phyloP scores from a whole-genome alignment of 352 stramenopile species.

The Saprolegnia diclina region DNA sequence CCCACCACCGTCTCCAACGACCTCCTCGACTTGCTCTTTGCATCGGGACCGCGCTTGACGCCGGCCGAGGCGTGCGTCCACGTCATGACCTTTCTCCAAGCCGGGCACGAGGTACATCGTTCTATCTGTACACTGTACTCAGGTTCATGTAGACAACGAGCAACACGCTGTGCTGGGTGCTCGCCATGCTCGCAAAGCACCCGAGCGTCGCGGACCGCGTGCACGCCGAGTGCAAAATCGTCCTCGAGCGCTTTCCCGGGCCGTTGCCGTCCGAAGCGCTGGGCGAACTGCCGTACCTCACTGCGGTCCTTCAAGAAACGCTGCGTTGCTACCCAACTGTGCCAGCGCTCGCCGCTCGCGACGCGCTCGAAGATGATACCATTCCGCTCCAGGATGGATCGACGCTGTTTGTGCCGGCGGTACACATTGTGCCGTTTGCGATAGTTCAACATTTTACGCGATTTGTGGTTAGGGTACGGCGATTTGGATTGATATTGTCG shows the following conservation, averaged over 20 bases:
- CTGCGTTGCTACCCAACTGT: constrained; percentile 39
- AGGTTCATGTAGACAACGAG: neutral
- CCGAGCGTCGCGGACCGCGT: neutral
- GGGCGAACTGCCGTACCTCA: constrained; percentile 40
- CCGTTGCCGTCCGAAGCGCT: constrained; percentile 33
- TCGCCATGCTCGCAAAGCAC: neutral
- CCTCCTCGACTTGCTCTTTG: neutral
- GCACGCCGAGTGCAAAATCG: constrained; percentile 31
- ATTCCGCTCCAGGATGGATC: neutral
- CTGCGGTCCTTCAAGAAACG: constrained; percentile 42
- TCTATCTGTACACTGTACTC: neutral
- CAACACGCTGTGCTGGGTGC: neutral
- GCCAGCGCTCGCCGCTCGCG: constrained; percentile 30
- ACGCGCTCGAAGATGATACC: constrained; percentile 10
- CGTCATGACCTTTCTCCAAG: constrained; percentile 33
- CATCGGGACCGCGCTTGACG: neutral
- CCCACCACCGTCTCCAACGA: neutral
- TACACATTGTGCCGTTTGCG: constrained; percentile 1
- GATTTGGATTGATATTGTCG: constrained; percentile 33
- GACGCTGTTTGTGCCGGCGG: constrained; percentile 8
- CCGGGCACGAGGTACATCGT: constrained; percentile 8
- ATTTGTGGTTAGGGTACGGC: constrained; percentile 30
- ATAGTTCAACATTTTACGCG: neutral
- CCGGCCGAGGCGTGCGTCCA: neutral
- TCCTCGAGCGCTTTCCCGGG: constrained; percentile 33